These are phyloP conservation scores for Acanthamoeba lenticulata DNA, from an alignment of 208 protist species.

Conservation along the genomic window DNA sequence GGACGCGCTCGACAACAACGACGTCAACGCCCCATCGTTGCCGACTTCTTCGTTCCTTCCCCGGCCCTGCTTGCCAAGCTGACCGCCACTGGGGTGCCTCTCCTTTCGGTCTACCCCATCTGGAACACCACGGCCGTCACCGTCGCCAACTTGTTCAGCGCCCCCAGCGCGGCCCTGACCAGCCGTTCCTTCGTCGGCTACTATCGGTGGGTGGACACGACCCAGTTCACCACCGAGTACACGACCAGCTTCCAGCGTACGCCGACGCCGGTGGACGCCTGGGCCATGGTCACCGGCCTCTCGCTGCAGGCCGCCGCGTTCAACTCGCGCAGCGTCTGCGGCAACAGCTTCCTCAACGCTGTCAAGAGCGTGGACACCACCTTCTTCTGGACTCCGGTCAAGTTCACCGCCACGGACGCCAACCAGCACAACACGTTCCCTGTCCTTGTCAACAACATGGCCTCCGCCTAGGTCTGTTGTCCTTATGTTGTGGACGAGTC, in stretches of 20 bases:
- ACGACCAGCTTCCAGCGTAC: background rate
- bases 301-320: background rate
- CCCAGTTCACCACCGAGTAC: background rate
- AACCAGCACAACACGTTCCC: background rate
- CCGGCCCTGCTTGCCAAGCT: background rate
- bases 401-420: background rate
- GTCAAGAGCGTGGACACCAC: background rate
- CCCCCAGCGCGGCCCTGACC: background rate
- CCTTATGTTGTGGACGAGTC: too few species aligned
- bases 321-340: background rate
- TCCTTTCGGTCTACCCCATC: conserved; percentile 4
- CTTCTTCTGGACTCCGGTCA: background rate
- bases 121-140: background rate
- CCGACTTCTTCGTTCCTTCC: background rate
- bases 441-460: background rate
- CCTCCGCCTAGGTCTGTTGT: too few species aligned
- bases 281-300: background rate
- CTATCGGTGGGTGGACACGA: background rate
- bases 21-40: background rate
- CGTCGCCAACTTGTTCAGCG: background rate
- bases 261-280: background rate
- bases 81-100: background rate
- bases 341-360: background rate
- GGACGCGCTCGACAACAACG: background rate
- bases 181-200: background rate